Evolutionary conservation across 2,329 filamentous ascomycete genomes (phyloP), one percentile per base, ranked within the genome.

Genomic region (Teratosphaeria gauchensis): DNA sequence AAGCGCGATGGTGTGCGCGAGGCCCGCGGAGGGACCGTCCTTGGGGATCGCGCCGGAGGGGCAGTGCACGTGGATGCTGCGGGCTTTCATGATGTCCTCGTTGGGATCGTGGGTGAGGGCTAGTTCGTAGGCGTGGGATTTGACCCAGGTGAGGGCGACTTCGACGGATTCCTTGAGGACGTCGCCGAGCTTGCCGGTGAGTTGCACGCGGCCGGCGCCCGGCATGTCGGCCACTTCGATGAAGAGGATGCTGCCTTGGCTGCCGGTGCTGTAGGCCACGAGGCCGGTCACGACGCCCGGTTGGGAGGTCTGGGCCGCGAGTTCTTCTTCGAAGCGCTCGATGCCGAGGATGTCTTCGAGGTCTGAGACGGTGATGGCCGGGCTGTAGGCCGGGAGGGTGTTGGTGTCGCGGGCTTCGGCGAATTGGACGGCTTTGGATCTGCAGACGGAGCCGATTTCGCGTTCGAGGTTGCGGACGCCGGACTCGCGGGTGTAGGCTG

Each of bases 141-240:
- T 96, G 56, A 99, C 94, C 94, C 94, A 99, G 16, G 88, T 92
- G 35, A 97, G 81, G 11, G 94, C 94, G 21, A 99, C 94, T 74
- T 97, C 92, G 51, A 97, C 94, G 63, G 87, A 92, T 75, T 99
- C 94, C 75, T 97, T 97, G 60, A 99, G 84, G 32, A 99, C 94
- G 66, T 96, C 92, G 63, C 94, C 94, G 6, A 99, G 84, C 73
- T 95, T 97, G 62, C 94, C 94, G 1, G 94, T 99, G 30, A 99
- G 84, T 75, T 97, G 94, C 38, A 99, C 90, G 56, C 88, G 86
- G 35, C 94, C 94, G 58, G 84, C 87, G 51, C 94, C 94, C 0
- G 94, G 94, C 91, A 97, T 97, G 71, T 96, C 92, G 11, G 92
- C 90, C 52, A 96, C 90, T 75, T 99, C 94, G 67, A 99, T 99